A percentile compares a stretch with the other conserved stretches of the same genome.
Conservation (phyloP, 1,284 basidiomycete species). For the Mycena sp. region DNA sequence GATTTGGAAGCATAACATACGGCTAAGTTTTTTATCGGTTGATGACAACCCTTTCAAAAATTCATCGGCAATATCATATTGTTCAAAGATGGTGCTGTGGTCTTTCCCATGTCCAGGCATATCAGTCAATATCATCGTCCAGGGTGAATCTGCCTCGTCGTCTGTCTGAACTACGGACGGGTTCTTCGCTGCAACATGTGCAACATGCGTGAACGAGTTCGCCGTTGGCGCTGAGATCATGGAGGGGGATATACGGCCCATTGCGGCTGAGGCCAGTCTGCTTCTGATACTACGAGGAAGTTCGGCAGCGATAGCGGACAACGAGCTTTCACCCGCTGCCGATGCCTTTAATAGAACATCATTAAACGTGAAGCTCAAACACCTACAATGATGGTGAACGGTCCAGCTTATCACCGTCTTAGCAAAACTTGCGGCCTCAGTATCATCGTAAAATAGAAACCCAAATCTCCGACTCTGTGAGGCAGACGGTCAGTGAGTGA, state of each 20-base stretch:
- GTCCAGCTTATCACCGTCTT: constrained; percentile 57
- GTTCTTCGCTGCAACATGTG: constrained; percentile 73
- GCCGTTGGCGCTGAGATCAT: constrained; percentile 81
- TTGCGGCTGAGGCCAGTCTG: constrained; percentile 17
- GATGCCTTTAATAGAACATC: background rate
- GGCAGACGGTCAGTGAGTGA: constrained; percentile 3
- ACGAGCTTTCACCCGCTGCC: constrained; percentile 1
- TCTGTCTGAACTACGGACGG: constrained; percentile 61
- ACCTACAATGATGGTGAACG: constrained; percentile 46
- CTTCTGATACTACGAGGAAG: constrained; percentile 27
- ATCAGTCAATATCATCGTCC: constrained; percentile 26
- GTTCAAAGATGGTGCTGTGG: constrained; percentile 18
- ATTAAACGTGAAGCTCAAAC: background rate
- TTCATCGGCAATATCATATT: constrained; percentile 18
- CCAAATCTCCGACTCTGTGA: constrained; percentile 82
- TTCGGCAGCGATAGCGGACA: constrained; percentile 8
- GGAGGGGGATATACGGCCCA: constrained; percentile 46
- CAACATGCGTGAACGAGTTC: constrained; percentile 86
- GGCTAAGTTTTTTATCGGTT: background rate
- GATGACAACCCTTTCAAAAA: constrained; percentile 15
- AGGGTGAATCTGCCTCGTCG: constrained; percentile 14
- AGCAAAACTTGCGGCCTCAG: constrained; percentile 66
- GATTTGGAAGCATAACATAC: constrained; percentile 6
- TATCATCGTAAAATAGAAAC: constrained; percentile 73
- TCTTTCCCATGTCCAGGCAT: constrained; percentile 4